Conservation (phyloP, 2,329 filamentous ascomycete species). For the Epichloe aotearoae region DNA sequence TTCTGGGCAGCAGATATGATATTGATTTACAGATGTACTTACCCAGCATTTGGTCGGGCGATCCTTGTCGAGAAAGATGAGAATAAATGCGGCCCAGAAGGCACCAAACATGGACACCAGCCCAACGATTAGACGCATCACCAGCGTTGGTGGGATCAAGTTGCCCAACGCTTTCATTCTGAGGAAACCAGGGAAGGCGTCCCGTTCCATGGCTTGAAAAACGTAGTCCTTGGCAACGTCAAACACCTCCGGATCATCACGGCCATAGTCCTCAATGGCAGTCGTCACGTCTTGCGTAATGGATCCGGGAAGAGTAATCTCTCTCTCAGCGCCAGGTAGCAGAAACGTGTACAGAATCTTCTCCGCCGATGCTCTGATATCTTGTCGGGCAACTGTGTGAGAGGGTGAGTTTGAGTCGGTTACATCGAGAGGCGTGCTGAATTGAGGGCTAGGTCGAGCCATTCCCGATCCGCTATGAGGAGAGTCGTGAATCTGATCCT, state of each 20-base stretch:
- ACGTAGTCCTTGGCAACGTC: conserved; percentile 98
- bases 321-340: conserved; percentile 85
- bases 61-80: conserved; percentile 78
- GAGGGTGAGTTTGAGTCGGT: conserved; percentile 72
- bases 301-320: conserved; percentile 81
- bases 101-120: conserved; percentile 73
- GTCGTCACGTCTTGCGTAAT: conserved; percentile 79
- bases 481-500: conserved; percentile 45
- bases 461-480: conserved; percentile 35
- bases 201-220: conserved; percentile 98
- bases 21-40: conserved; percentile 23
- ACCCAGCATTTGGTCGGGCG: conserved; percentile 73
- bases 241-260: conserved; percentile 94
- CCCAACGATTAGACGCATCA: conserved; percentile 74
- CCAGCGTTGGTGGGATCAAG: conserved; percentile 78
- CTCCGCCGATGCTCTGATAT: conserved; percentile 86
- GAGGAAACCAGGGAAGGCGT: conserved; percentile 96
- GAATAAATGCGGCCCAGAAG: conserved; percentile 87
- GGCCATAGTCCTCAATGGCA: conserved; percentile 77
- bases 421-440: conserved; percentile 45
- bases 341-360: conserved; percentile 98
- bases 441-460: conserved; percentile 40
- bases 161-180: conserved; percentile 93
- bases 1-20: conserved; percentile 6
- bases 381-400: conserved; percentile 73